Percentiles rank a stretch among this genome's conserved stretches.
These are phyloP conservation scores for Vigna unguiculata DNA, from an alignment of 306 rosid species.

Conservation along the genomic window DNA sequence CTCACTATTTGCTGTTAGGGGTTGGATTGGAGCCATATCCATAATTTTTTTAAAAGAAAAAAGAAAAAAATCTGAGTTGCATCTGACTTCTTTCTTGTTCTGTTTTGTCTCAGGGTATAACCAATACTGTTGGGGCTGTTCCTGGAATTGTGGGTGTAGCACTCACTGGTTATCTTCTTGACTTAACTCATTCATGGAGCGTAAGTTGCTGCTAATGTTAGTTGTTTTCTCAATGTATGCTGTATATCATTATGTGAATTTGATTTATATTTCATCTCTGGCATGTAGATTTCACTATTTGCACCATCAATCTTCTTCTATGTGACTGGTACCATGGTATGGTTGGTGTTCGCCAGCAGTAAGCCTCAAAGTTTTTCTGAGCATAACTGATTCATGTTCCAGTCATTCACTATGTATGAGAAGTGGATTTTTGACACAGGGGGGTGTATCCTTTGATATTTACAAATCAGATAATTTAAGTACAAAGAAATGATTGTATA, in stretches of 20 bases:
- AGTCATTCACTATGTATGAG: constrained; percentile 28
- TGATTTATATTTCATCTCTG: constrained; percentile 35
- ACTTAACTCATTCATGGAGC: constrained; percentile 97
- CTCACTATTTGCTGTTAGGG: neutral
- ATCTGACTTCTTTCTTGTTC: constrained; percentile 21
- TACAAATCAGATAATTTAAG: constrained; percentile 24
- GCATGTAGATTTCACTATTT: constrained; percentile 80
- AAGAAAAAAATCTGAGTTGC: constrained; percentile 4
- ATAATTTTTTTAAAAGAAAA: neutral
- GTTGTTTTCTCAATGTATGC: neutral
- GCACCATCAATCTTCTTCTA: constrained; percentile 96
- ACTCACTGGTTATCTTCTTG: constrained; percentile 94
- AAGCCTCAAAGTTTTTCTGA: constrained; percentile 83
- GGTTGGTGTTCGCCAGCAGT: constrained; percentile 96
- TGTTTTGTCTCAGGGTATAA: constrained; percentile 73
- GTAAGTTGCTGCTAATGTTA: constrained; percentile 61
- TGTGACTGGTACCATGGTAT: constrained; percentile 78
- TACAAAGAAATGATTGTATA: constrained; percentile 47
- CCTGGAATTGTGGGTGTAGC: constrained; percentile 96
- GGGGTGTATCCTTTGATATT: constrained; percentile 39
- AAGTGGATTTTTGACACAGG: constrained; percentile 42
- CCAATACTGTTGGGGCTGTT: constrained; percentile 91
- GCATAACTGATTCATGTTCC: constrained; percentile 53
- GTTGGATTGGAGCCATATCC: neutral
- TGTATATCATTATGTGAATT: constrained; percentile 2